Percentiles rank a stretch among this genome's conserved stretches.
These are phyloP conservation scores for Teunomyces panamensis DNA, from an alignment of 805 yeast species.

Conservation along the genomic window DNA sequence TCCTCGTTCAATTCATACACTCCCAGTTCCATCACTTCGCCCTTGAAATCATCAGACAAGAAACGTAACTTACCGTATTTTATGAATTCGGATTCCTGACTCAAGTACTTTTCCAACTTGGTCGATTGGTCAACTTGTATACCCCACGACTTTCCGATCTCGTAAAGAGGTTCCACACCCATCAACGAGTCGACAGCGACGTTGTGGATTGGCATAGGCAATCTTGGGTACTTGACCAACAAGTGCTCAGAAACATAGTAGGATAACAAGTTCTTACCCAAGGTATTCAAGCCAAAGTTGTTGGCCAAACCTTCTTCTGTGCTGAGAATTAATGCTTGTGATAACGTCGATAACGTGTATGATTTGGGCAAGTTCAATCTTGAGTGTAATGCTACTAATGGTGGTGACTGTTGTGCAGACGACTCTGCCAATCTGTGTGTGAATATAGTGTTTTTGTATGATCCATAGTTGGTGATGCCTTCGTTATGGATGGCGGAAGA, in stretches of 20 bases:
- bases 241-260: conserved; percentile 75
- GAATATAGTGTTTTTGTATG: conserved; percentile 38
- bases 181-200: conserved; percentile 75
- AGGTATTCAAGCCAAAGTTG: conserved; percentile 74
- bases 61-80: conserved; percentile 70
- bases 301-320: conserved; percentile 49
- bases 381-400: conserved; percentile 74
- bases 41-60: conserved; percentile 26
- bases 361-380: conserved; percentile 63
- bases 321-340: conserved; percentile 72
- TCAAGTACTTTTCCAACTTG: conserved; percentile 61
- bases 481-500: neutral
- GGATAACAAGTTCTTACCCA: conserved; percentile 75
- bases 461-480: conserved; percentile 33
- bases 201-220: conserved; percentile 76
- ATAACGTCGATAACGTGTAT: conserved; percentile 64
- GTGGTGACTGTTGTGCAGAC: conserved; percentile 57
- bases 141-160: conserved; percentile 83
- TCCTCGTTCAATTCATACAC: conserved; percentile 38
- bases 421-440: conserved; percentile 47
- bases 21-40: conserved; percentile 45
- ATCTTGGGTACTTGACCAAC: conserved; percentile 77
- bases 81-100: conserved; percentile 65
- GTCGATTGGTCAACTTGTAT: conserved; percentile 70
- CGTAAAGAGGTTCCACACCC: conserved; percentile 61